Evolutionary conservation across 2,329 filamentous ascomycete genomes (phyloP).

Genomic region (Pseudodiploospora longispora): DNA sequence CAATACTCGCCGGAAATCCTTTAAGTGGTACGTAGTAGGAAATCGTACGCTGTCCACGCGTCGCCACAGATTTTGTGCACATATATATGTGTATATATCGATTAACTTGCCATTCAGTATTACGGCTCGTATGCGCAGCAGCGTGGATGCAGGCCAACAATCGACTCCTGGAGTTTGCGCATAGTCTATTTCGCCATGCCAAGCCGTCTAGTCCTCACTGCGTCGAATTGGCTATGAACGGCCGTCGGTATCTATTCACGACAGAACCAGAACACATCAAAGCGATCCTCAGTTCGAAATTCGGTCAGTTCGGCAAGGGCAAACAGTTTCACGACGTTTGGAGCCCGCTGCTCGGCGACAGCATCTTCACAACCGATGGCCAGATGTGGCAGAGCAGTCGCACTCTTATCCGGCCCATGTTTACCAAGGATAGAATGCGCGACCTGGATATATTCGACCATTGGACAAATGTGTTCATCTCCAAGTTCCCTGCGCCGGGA

Average conservation of each 20-base stretch:
- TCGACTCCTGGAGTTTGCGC: slow-evolving; percentile 11
- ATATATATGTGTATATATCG: too few species aligned
- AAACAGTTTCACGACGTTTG: slow-evolving; percentile 65
- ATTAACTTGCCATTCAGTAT: neutral
- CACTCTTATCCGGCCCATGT: slow-evolving; percentile 75
- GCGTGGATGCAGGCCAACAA: slow-evolving; percentile 19
- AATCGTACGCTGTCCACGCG: too few species aligned
- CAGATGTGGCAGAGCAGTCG: slow-evolving; percentile 70
- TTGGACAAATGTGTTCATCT: slow-evolving; percentile 11
- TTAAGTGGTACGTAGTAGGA: too few species aligned
- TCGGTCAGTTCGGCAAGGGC: slow-evolving; percentile 77
- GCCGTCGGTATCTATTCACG: slow-evolving; percentile 62
- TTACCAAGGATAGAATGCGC: slow-evolving; percentile 74
- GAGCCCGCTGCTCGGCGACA: slow-evolving; percentile 64
- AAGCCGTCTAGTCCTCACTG: slow-evolving; percentile 4
- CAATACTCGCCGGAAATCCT: too few species aligned
- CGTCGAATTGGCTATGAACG: slow-evolving; percentile 47
- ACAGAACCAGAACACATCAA: slow-evolving; percentile 86
- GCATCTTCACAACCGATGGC: slow-evolving; percentile 76
- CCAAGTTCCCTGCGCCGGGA: slow-evolving; percentile 30
- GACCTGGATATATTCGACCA: slow-evolving; percentile 71
- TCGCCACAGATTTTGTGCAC: too few species aligned
- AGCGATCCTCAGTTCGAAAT: slow-evolving; percentile 80
- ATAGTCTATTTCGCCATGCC: slow-evolving; percentile 6
- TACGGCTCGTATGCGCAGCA: neutral